Conservation (phyloP, 371 early-diverging fungal genomes). For the Rhizopus sp. region DNA sequence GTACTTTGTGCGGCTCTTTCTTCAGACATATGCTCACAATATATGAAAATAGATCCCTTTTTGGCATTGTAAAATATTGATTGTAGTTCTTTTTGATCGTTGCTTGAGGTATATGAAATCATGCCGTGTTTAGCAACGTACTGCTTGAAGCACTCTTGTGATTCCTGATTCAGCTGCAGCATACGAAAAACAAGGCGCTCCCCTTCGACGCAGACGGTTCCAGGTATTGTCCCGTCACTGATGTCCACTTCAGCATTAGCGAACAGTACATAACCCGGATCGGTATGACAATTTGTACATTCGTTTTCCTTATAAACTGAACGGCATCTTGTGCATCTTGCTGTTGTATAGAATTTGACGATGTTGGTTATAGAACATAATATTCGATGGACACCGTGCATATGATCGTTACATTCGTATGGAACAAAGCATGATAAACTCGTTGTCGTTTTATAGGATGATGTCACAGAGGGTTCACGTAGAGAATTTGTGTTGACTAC, state of each 20-base stretch:
- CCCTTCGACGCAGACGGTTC: conserved; percentile 27
- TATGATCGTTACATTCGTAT: neutral
- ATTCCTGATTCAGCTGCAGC: conserved; percentile 13
- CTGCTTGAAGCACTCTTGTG: conserved; percentile 18
- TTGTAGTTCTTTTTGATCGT: too few species aligned
- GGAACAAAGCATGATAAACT: neutral
- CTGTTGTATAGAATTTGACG: conserved; percentile 10
- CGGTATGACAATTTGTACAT: conserved; percentile 26
- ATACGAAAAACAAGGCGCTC: conserved; percentile 30
- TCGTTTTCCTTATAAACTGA: conserved; percentile 9
- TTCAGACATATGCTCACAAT: too few species aligned
- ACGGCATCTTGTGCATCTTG: conserved; percentile 33
- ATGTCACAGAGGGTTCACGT: too few species aligned
- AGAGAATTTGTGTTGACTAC: neutral
- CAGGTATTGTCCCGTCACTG: conserved; percentile 25
- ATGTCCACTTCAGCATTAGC: conserved; percentile 23
- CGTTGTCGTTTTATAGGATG: neutral
- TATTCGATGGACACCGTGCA: neutral
- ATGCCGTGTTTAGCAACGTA: conserved; percentile 16
- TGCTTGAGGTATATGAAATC: conserved; percentile 4
- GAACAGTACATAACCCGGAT: conserved; percentile 15
- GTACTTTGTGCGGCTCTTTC: too few species aligned
- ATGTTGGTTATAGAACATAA: neutral
- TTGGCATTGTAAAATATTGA: too few species aligned
- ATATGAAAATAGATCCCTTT: too few species aligned